A percentile compares a stretch with the other conserved stretches of the same genome.
Conservation (phyloP, 805 yeast species). For the Jamesozyma lodderae region DNA sequence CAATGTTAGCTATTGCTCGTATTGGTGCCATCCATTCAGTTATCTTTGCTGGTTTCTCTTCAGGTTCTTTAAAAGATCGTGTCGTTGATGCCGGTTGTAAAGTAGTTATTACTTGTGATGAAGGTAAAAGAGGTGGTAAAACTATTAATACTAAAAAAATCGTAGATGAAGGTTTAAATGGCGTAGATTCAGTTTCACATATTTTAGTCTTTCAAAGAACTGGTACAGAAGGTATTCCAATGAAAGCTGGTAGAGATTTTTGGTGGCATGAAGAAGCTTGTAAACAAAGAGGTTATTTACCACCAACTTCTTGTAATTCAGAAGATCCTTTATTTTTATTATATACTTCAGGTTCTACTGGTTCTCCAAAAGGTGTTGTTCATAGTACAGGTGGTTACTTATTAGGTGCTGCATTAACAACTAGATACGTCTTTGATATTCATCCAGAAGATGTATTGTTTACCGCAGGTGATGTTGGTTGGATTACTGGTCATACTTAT, state of each 20-base stretch:
- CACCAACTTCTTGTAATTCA: conserved; percentile 78
- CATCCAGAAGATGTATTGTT: conserved; percentile 81
- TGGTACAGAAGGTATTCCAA: conserved; percentile 61
- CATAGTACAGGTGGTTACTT: conserved; percentile 93
- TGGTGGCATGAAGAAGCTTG: conserved; percentile 92
- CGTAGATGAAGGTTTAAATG: conserved; percentile 85
- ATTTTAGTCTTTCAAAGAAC: conserved; percentile 87
- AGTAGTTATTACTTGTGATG: conserved; percentile 89
- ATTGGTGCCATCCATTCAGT: conserved; percentile 95
- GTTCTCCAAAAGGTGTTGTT: conserved; percentile 96
- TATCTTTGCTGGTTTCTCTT: conserved; percentile 91
- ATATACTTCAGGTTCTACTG: conserved; percentile 97
- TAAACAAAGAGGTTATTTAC: conserved; percentile 74
- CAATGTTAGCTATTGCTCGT: conserved; percentile 89
- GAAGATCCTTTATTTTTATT: conserved; percentile 94
- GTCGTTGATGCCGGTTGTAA: conserved; percentile 78
- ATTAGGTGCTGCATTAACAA: conserved; percentile 84
- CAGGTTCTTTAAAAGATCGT: conserved; percentile 87
- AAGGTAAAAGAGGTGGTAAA: conserved; percentile 93
- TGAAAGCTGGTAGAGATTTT: conserved; percentile 73
- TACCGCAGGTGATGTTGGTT: conserved; percentile 98
- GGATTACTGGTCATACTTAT: conserved; percentile 98
- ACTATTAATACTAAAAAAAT: conserved; percentile 85
- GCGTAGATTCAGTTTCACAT: conserved; percentile 63
- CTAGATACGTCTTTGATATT: conserved; percentile 88